Evolutionary conservation across 1,284 basidiomycete genomes (phyloP).

Genomic region (Xerocomus nothofagi): DNA sequence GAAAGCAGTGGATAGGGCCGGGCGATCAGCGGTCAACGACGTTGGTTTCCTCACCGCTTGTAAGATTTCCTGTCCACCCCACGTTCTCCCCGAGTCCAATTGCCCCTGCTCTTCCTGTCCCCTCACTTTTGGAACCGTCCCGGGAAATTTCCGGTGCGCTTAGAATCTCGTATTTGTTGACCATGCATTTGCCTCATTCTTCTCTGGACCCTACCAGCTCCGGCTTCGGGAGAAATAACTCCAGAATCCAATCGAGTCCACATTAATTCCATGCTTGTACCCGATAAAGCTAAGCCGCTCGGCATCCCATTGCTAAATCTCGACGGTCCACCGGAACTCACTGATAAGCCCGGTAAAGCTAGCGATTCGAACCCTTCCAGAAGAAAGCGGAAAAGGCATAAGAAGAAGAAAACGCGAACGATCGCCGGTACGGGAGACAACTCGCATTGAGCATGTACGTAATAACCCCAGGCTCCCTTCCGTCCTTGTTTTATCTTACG

Average conservation of each 20-base stretch:
- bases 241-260: conserved; percentile 8
- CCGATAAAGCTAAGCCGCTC: conserved; percentile 15
- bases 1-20: conserved; percentile 1
- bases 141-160: conserved; percentile 22
- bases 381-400: conserved; percentile 55
- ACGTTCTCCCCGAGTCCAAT: conserved; percentile 4
- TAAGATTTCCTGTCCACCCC: conserved; percentile 8
- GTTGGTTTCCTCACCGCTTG: conserved; percentile 4
- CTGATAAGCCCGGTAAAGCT: conserved; percentile 35
- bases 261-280: neutral
- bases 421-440: conserved; percentile 15
- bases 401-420: conserved; percentile 48
- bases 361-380: conserved; percentile 32
- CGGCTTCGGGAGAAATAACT: conserved; percentile 11
- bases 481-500: neutral
- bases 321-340: conserved; percentile 44
- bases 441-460: conserved; percentile 19
- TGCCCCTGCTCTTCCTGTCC: neutral
- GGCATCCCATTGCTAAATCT: conserved; percentile 56
- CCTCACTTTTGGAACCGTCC: conserved; percentile 1
- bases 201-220: conserved; percentile 14
- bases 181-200: conserved; percentile 16
- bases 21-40: neutral
- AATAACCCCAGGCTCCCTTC: conserved; percentile 5
- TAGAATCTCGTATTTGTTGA: conserved; percentile 4